Evolutionary conservation across 2,329 filamentous ascomycete genomes (phyloP), one percentile per base, ranked within the genome.

Genomic region (Teratosphaeria epicoccoides): DNA sequence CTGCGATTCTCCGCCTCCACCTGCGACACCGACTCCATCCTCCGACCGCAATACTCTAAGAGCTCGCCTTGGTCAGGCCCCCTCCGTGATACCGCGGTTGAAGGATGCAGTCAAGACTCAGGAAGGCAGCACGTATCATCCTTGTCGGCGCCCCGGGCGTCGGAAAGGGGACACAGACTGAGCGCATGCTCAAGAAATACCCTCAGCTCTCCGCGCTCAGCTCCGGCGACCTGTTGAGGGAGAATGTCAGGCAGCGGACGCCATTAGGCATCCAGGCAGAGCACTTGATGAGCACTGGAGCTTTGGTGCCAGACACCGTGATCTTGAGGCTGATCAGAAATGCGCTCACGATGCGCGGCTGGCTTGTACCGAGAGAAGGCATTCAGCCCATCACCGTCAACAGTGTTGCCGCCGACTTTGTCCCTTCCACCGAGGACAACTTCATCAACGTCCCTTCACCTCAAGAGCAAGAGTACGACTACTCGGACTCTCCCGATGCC

Each of bases 71-170:
- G 49, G 49, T 51, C 44, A 47, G 45, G 28, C 45, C 26, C n/a
- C 46, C 24, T 6, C 12, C 24, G n/a, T 24, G 11, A 23, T 6
- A 46, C 43, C 22, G 43, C 43, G 33, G 10, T 46, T 22, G 24
- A 24, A 48, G 52, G 24, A 72, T 68, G 60, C 70, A 81, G 72
- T 40, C 33, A 40, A 20, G 33, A 40, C 80, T 94, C 65, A 62
- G 64, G 6, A 62, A 59, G 72, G 91, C 93, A 52, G 93, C 93
- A 50, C 86, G 93, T 57, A 84, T 97, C 57, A 97, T 98, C 66
- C 82, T 98, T 60, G 82, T 98, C 62, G 93, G 93, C 62, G 90
- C 91, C 49, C 93, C 93, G n/a, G 90, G 90, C 53, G 93, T 95
- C 52, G 93, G 93, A 57, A 98, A 98, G 71, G 93, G 64, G 57